Percentiles rank a stretch among this genome's conserved stretches.
Conservation (phyloP, 495 filamentous ascomycete genomes). For the Patellaria atrata region DNA sequence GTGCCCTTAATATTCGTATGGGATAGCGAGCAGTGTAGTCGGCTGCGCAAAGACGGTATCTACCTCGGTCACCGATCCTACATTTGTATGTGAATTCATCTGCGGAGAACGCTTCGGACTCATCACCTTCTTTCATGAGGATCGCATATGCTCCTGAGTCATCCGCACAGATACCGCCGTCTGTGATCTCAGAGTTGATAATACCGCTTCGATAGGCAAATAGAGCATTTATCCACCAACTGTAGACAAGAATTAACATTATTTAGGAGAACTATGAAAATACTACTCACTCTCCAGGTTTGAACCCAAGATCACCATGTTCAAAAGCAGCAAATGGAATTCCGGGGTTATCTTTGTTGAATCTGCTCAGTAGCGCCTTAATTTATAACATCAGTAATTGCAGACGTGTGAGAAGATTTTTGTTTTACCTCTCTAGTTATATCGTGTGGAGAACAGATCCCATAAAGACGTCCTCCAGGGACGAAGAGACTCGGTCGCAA, state of each 20-base stretch:
- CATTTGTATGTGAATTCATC: slow-evolving; percentile 22
- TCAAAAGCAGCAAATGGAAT: too few relatives aligned
- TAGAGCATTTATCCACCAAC: slow-evolving; percentile 28
- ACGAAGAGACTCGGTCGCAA: slow-evolving; percentile 22
- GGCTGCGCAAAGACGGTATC: slow-evolving; percentile 22
- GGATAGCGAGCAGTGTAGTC: slow-evolving; percentile 17
- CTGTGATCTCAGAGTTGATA: slow-evolving; percentile 17
- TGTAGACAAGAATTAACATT: slow-evolving; percentile 3
- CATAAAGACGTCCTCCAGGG: slow-evolving; percentile 22
- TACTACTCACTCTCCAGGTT: slow-evolving; percentile 24
- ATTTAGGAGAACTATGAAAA: neutral
- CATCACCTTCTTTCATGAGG: slow-evolving; percentile 21
- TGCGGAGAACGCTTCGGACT: slow-evolving; percentile 14
- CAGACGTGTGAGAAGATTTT: neutral
- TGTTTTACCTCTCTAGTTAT: slow-evolving; percentile 15
- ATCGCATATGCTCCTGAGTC: slow-evolving; percentile 25
- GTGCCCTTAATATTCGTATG: slow-evolving; percentile 23
- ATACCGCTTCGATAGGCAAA: slow-evolving; percentile 28
- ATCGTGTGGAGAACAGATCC: slow-evolving; percentile 18
- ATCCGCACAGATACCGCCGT: slow-evolving; percentile 24
- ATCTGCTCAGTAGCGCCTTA: slow-evolving; percentile 15
- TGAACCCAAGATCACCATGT: slow-evolving; percentile 23
- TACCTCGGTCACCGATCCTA: slow-evolving; percentile 17
- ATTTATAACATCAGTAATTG: neutral
- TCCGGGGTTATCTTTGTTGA: slow-evolving; percentile 9